Base-by-base conservation (phyloP, 2,329 filamentous ascomycete genomes). In the Zasmidium citrigriseum region DNA sequence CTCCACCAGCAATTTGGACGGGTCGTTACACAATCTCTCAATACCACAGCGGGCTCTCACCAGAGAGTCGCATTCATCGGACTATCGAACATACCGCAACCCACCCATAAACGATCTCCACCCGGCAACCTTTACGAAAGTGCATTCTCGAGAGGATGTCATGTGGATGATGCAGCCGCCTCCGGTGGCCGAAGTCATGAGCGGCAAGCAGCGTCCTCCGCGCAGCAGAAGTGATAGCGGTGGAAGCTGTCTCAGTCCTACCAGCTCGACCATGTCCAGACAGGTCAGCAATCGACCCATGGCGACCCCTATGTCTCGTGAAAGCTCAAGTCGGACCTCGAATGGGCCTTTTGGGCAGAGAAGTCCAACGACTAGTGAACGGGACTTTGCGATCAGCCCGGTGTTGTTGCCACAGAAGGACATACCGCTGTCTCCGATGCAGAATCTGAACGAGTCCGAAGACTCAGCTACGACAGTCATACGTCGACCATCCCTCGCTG, bases 121-220 rank as follows among this genome's bases (percentile, higher is more conserved):
- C 81, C 38, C 86, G 84, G 71, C 86, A 80, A 69, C 67, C 2
- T 69, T 73, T 25, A 71, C 69, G 9, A 70, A 64, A 12, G 64
- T 72, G 27, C 51, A 60, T 20, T 64, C 64, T 11, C 57, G 61
- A 18, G 86, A 86, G 55, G 91, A 90, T 59, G 88, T 89, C 55
- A 83, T 83, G 69, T 97, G 93, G 93, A 96, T 97, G 92, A 79
- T 96, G 52, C 91, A 96, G 70, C 93, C 93, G 1, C 91, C 92
- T 1, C 93, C 93, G n/a, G 85, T 88, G 29, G 91, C 93, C 57
- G 92, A 89, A 72, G 82, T 96, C 59, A 97, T 97, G 93, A 89
- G 89, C 64, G 93, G 92, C 64, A 95, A 93, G 72, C 85, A 90
- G 34, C 85, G 86, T 25, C 86, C 89, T 20, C 66, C 63, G 2